Evolutionary conservation across 2,329 filamentous ascomycete genomes (phyloP).

Genomic region (Clarireedia hainanense): DNA sequence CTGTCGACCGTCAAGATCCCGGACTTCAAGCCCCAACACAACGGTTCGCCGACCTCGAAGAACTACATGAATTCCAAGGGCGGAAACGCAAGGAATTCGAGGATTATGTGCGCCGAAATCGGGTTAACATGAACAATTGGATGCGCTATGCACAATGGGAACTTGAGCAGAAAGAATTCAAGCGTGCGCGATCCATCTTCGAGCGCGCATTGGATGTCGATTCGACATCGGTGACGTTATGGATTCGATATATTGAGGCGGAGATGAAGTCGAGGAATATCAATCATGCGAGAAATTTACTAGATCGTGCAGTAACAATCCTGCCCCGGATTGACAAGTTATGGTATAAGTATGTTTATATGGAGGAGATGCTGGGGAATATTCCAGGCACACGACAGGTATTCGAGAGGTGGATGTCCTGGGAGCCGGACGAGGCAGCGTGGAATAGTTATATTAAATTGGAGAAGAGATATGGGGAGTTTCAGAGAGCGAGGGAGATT

Average conservation of each 20-base stretch:
- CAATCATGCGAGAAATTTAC: conserved; percentile 89
- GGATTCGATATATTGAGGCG: conserved; percentile 89
- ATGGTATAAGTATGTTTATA: conserved; percentile 99
- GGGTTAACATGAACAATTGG: conserved; percentile 98
- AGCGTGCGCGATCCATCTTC: conserved; percentile 84
- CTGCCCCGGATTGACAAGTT: conserved; percentile 88
- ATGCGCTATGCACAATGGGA: conserved; percentile 97
- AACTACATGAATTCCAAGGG: conserved; percentile 95
- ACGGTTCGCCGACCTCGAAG: conserved; percentile 91
- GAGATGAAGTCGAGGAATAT: conserved; percentile 96
- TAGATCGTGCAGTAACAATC: conserved; percentile 91
- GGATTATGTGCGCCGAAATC: conserved; percentile 91
- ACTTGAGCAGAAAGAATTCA: conserved; percentile 95
- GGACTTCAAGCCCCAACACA: conserved; percentile 84
- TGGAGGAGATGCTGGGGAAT: conserved; percentile 96
- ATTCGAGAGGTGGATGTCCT: conserved; percentile 97
- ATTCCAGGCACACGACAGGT: conserved; percentile 86
- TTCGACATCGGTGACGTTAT: conserved; percentile 75
- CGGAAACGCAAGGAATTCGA: conserved; percentile 95
- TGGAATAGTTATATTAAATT: conserved; percentile 97
- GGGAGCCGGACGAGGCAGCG: conserved; percentile 92
- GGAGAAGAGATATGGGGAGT: conserved; percentile 91
- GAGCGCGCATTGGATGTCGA: conserved; percentile 92
- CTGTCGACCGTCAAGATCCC: conserved; percentile 90
- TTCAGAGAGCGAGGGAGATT: conserved; percentile 80